Evolutionary conservation across 352 stramenopile genomes (phyloP).

Genomic region (Aphanomyces invadans): DNA sequence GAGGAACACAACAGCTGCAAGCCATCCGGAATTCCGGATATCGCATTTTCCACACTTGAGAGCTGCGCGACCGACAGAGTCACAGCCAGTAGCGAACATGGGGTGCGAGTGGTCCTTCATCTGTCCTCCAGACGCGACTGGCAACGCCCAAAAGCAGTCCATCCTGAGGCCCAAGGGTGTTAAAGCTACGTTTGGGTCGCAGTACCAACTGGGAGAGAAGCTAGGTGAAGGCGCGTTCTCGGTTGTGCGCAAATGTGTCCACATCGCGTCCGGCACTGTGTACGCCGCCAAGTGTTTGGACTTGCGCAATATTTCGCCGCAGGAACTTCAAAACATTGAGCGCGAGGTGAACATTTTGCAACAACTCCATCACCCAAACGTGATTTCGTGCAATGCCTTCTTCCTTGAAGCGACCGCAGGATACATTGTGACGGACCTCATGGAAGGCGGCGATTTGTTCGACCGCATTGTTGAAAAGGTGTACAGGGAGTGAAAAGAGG

Average conservation of each 20-base stretch:
- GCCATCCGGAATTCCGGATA: no score
- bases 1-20: no score
- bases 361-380: constrained; percentile 82
- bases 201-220: constrained; percentile 46
- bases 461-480: constrained; percentile 80
- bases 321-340: constrained; percentile 49
- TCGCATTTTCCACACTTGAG: no score
- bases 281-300: constrained; percentile 84
- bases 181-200: constrained; percentile 40
- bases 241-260: constrained; percentile 39
- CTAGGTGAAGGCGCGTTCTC: constrained; percentile 54
- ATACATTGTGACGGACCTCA: constrained; percentile 97
- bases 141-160: neutral
- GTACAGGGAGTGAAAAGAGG: no score
- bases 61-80: no score
- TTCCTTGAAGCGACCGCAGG: constrained; percentile 88
- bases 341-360: constrained; percentile 44
- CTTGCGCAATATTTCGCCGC: constrained; percentile 45
- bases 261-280: constrained; percentile 36
- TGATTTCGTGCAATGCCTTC: constrained; percentile 86
- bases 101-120: neutral
- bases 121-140: neutral
- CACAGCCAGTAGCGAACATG: neutral
- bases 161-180: neutral
- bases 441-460: constrained; percentile 79